A percentile compares a stretch with the other conserved stretches of the same genome.
Evolutionary conservation across 495 filamentous ascomycete species (phyloP).

Genomic region (Aspergillus wentii): DNA sequence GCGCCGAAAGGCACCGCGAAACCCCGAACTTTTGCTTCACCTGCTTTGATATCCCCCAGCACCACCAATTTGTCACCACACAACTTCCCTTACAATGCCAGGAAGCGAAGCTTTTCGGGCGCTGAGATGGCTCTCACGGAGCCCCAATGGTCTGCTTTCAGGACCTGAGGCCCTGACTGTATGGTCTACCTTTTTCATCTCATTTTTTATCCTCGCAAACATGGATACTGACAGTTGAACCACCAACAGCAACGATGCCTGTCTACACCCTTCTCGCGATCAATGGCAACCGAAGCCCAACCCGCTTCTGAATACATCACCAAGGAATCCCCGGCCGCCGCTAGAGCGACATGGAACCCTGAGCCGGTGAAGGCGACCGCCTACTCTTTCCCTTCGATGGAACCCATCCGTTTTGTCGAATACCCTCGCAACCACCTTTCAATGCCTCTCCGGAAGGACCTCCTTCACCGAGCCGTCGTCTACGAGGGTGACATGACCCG

Average conservation of each 20-base stretch:
- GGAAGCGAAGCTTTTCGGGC: conserved; percentile 31
- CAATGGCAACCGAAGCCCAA: conserved; percentile 73
- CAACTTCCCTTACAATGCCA: conserved; percentile 27
- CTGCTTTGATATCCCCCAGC: conserved; percentile 13
- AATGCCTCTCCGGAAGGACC: conserved; percentile 82
- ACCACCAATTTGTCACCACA: conserved; percentile 4
- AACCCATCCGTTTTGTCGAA: conserved; percentile 71
- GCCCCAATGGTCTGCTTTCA: conserved; percentile 36
- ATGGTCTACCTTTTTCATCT: conserved; percentile 14
- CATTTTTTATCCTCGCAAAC: conserved; percentile 2
- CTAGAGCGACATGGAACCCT: conserved; percentile 22
- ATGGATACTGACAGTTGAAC: conserved; percentile 10
- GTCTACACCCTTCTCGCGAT: conserved; percentile 44
- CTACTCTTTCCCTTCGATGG: conserved; percentile 85
- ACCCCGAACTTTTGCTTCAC: conserved; percentile 38
- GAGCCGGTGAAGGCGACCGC: conserved; percentile 67
- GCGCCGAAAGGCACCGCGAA: conserved; percentile 25
- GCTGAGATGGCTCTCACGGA: conserved; percentile 38
- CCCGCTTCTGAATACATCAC: conserved; percentile 30
- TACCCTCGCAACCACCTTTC: conserved; percentile 78
- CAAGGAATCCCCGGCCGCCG: conserved; percentile 26
- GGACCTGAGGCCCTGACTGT: conserved; percentile 45
- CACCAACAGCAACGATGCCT: conserved; percentile 45
- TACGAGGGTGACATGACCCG: conserved; percentile 90
- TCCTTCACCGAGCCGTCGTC: conserved; percentile 86